Evolutionary conservation across 768 basidiomycete species (phyloP), one percentile per base, ranked within the genome.

Genomic region (Hysterangium stoloniferum): DNA sequence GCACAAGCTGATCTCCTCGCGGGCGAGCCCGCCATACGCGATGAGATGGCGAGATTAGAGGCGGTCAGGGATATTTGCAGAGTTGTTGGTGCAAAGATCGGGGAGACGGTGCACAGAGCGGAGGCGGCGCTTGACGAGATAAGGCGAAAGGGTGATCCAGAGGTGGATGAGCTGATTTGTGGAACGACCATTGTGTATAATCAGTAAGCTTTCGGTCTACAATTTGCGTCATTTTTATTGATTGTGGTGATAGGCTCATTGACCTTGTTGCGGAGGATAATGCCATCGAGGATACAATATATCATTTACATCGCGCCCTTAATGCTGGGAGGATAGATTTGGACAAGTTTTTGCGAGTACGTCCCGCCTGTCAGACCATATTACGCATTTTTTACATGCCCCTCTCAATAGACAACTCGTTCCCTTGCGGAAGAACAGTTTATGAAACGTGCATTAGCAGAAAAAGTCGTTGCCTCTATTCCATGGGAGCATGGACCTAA

Each of bases 211-310:
- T 43, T 34, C 20, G 58, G 47, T 52, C 52, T n/a, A n/a, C n/a
- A n/a, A n/a, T n/a, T n/a, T n/a, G n/a, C n/a, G n/a, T 51, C 55
- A 59, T 43, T 20, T 45, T 56, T 49, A 41, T 38, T 29, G 45
- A 44, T 46, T 35, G 43, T 56, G 33, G 35, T 22, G 15, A 22
- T 27, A 98, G 95, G 68, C 72, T 99, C 20, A 83, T 97, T 58
- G 89, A 97, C 62, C 75, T 98, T 25, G 85, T 97, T n/a, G 94
- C 96, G n/a, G 96, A 99, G 66, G 96, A 98, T 66, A 93, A 92
- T 60, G 92, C 95, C 1, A 93, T 98, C 62, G 95, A 97, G 68
- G 96, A 98, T 65, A 95, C 95, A 40, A 86, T 96, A 53, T 99
- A 97, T 68, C 93, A 98, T 64, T 77, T 99, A 41, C 91, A 94